A percentile compares a stretch with the other conserved stretches of the same genome.
These are phyloP conservation scores for Rhodotorula kratochvilovae DNA, from an alignment of 768 basidiomycete genomes.

Conservation along the genomic window DNA sequence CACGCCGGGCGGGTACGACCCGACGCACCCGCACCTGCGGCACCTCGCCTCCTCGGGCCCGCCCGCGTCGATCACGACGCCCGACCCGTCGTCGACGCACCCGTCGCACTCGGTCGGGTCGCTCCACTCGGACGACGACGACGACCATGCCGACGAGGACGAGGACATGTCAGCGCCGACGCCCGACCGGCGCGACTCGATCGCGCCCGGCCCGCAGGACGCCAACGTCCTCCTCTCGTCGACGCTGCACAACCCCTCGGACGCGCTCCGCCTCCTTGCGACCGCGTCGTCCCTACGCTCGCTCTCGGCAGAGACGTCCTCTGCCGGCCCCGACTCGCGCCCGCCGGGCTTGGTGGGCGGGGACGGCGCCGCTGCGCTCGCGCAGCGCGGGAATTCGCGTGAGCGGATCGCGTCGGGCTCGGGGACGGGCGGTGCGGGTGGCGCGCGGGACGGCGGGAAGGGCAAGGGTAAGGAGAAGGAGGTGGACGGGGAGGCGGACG, in stretches of 20 bases:
- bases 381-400: background rate
- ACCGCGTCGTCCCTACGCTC: constrained; percentile 22
- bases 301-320: background rate
- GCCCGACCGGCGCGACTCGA: background rate
- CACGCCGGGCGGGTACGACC: background rate
- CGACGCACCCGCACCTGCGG: background rate
- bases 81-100: background rate
- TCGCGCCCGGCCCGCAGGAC: background rate
- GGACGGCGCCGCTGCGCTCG: too few species aligned
- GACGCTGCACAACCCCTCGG: constrained; percentile 34
- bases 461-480: constrained; percentile 9
- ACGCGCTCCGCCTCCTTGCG: constrained; percentile 34
- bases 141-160: constrained; percentile 8
- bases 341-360: background rate
- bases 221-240: constrained; percentile 34
- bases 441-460: background rate
- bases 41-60: background rate
- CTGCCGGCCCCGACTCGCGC: background rate
- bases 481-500: background rate
- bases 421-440: background rate
- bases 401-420: background rate
- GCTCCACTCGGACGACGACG: background rate
- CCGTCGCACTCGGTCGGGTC: background rate
- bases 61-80: too few species aligned
- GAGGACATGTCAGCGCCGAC: background rate